Percentiles rank a stretch among this genome's conserved stretches.
phyloP scores from a whole-genome alignment of 768 basidiomycete genomes.

The Clavulina sp. region DNA sequence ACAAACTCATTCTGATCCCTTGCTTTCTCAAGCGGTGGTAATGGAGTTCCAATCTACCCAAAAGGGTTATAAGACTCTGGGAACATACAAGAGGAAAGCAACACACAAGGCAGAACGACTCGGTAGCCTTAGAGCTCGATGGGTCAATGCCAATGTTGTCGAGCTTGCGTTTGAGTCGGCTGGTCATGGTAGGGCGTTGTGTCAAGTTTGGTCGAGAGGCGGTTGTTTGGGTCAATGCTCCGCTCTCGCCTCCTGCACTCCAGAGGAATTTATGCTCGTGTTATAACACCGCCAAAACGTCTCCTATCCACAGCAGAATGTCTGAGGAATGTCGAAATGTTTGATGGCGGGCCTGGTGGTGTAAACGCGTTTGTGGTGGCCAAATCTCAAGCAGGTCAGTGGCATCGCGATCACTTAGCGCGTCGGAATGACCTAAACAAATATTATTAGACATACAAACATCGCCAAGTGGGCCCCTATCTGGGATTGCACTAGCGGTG shows the following conservation, averaged over 20 bases:
- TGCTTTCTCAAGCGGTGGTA: slow-evolving; percentile 86
- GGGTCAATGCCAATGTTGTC: slow-evolving; percentile 58
- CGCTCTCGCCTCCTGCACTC: too few relatives aligned
- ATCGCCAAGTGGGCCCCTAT: background rate
- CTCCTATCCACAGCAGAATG: too few relatives aligned
- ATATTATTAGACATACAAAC: background rate
- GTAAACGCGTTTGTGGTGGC: background rate
- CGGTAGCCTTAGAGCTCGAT: slow-evolving; percentile 50
- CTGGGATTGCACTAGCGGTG: slow-evolving; percentile 30
- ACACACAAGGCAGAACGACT: slow-evolving; percentile 67
- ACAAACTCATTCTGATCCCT: slow-evolving; percentile 90
- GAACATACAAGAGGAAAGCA: background rate
- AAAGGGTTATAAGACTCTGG: slow-evolving; percentile 1
- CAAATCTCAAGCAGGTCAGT: background rate
- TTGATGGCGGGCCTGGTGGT: background rate
- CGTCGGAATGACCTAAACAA: background rate
- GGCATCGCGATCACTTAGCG: background rate
- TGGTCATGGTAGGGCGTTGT: too few relatives aligned
- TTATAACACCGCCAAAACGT: too few relatives aligned
- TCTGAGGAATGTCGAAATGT: background rate
- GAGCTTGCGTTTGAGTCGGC: slow-evolving; percentile 66
- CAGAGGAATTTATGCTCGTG: too few relatives aligned
- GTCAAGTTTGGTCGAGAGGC: too few relatives aligned
- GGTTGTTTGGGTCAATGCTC: too few relatives aligned
- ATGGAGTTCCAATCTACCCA: slow-evolving; percentile 73